Evolutionary conservation across 768 basidiomycete species (phyloP), one percentile per base, ranked within the genome.

Genomic region (Tubosaeta brunneosetosa): DNA sequence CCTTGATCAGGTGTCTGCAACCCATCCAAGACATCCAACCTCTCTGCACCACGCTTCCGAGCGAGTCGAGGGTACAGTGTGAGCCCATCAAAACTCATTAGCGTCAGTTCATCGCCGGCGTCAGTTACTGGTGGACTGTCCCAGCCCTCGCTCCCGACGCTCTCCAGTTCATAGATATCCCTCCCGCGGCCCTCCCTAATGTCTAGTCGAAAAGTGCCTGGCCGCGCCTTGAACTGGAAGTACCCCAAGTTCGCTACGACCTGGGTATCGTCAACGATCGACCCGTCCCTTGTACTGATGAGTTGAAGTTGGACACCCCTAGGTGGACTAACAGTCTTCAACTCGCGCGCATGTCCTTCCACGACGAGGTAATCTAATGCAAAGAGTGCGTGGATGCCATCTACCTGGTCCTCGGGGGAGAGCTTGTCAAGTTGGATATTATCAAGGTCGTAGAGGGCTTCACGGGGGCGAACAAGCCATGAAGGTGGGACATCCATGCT

Each of bases 231-330:
- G 74, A 98, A 94, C 65, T 99, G 97, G 50, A 97, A 73, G 69
- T 99, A 99, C 2, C 97, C 97, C 6, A 98, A 74, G 65, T 98
- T 99, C 5, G 88, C 92, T 50, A 97, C 91, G 36, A 98, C 86
- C 52, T 85, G 88, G 0, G 97, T 98, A 60, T 97, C 94, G 7
- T 88, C 91, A 13, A 94, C 74, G 26, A 56, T 45, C 12, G 67
- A 69, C 10, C 61, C 63, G 47, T 74, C 65, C 5, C 78, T 71
- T 26, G 72, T 66, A 12, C 70, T 73, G 3, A 80, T 73, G 1
- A 99, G 81, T 63, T 97, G 87, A 2, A 99, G 79, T 60, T 98
- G 95, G 3, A 97, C 75, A 6, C 97, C 97, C 12, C 94, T 83
- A 0, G 97, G 93, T 4, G 94, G 86, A 6, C 74, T 73, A 38